Percentiles rank a stretch among this genome's conserved stretches.
These are phyloP conservation scores for Aureobasidium sp. DNA, from an alignment of 2,329 filamentous ascomycete genomes.

Conservation along the genomic window DNA sequence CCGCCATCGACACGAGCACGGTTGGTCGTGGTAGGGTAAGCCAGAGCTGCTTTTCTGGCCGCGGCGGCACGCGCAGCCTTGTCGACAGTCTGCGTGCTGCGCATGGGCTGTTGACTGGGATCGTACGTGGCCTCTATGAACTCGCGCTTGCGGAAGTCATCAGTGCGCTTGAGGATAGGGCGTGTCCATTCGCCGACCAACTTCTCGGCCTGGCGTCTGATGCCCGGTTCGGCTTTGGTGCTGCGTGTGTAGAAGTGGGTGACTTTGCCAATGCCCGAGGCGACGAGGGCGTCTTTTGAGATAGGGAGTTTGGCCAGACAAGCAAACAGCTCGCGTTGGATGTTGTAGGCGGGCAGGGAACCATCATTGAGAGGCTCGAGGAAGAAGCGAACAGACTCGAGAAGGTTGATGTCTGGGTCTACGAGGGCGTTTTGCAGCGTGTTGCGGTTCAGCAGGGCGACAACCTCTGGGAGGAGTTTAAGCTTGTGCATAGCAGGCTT, in stretches of 20 bases:
- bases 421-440: constrained; percentile 77
- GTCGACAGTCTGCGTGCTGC: constrained; percentile 23
- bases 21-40: constrained; percentile 48
- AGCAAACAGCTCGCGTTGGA: constrained; percentile 88
- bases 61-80: constrained; percentile 40
- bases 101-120: constrained; percentile 36
- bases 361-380: constrained; percentile 92
- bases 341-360: constrained; percentile 90
- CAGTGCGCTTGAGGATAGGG: constrained; percentile 85
- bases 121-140: constrained; percentile 54
- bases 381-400: constrained; percentile 95
- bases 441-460: constrained; percentile 81
- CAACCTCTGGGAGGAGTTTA: constrained; percentile 85
- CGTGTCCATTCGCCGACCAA: constrained; percentile 94
- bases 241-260: constrained; percentile 96
- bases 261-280: constrained; percentile 92
- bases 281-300: constrained; percentile 81
- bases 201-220: constrained; percentile 90
- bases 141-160: constrained; percentile 84
- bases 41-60: constrained; percentile 46
- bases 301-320: constrained; percentile 76
- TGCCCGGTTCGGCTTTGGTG: constrained; percentile 76
- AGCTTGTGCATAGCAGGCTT: constrained; percentile 87
- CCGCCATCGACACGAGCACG: constrained; percentile 53
- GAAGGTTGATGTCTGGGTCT: constrained; percentile 89